Conservation (phyloP, 2,329 filamentous ascomycete genomes). For the Zalaria obscura region DNA sequence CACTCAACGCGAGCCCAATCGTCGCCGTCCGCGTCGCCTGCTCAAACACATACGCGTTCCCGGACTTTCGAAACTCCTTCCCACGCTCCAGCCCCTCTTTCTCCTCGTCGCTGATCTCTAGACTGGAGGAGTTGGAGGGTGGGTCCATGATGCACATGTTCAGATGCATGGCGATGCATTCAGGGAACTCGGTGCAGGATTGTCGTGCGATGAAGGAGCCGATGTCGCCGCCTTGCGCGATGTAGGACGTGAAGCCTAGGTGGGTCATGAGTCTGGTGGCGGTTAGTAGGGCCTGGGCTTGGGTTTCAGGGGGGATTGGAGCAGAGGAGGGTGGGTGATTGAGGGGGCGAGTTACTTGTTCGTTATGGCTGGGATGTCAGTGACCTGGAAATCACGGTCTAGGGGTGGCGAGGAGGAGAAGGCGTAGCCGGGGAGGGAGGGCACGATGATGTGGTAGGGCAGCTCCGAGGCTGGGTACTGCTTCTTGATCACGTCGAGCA, state of each 20-base stretch:
- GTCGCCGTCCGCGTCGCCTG: constrained; percentile 43
- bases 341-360: constrained; percentile 18
- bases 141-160: constrained; percentile 6
- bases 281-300: no score
- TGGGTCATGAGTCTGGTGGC: constrained; percentile 28
- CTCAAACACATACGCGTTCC: constrained; percentile 35
- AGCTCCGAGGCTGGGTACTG: constrained; percentile 36
- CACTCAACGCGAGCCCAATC: constrained; percentile 38
- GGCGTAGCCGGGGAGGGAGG: constrained; percentile 40
- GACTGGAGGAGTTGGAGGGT: constrained; percentile 11
- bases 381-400: constrained; percentile 27
- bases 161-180: constrained; percentile 31
- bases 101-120: constrained; percentile 19
- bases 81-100: constrained; percentile 22
- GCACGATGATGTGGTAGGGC: constrained; percentile 44
- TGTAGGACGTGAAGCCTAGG: constrained; percentile 38
- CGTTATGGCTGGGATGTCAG: constrained; percentile 29
- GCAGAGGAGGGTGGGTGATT: no score
- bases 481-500: constrained; percentile 30
- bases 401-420: constrained; percentile 35
- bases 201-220: constrained; percentile 30
- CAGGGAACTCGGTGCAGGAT: constrained; percentile 26
- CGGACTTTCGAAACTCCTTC: constrained; percentile 25
- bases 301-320: no score
- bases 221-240: constrained; percentile 44